A percentile compares a stretch with the other conserved stretches of the same genome.
These are phyloP conservation scores for Pestalotiopsis sp. DNA, from an alignment of 2,329 filamentous ascomycete species.

Conservation along the genomic window DNA sequence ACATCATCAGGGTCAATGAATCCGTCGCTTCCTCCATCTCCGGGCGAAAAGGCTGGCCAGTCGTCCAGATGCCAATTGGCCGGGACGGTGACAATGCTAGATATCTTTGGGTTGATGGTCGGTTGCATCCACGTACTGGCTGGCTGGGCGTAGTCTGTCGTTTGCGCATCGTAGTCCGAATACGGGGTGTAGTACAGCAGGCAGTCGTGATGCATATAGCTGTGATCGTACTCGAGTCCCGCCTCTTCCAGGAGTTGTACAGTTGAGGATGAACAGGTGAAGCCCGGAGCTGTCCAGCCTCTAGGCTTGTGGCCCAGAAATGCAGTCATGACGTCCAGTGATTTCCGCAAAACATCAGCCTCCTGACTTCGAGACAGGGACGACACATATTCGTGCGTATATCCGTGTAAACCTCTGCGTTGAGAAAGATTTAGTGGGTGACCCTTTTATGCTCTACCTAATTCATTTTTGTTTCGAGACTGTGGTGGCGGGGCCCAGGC, in stretches of 20 bases:
- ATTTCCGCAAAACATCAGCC: constrained; percentile 21
- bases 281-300: constrained; percentile 46
- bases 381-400: constrained; percentile 22
- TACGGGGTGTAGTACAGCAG: constrained; percentile 36
- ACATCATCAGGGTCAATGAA: constrained; percentile 43
- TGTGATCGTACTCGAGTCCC: constrained; percentile 48
- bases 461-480: neutral
- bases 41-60: constrained; percentile 32
- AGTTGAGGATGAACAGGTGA: constrained; percentile 38
- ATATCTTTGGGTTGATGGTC: constrained; percentile 20
- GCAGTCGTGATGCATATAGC: constrained; percentile 50
- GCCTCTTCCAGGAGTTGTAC: constrained; percentile 41
- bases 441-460: neutral
- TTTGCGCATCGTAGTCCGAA: neutral
- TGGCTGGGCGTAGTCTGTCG: constrained; percentile 21
- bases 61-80: constrained; percentile 50
- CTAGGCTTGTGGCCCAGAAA: constrained; percentile 41
- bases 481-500: no score
- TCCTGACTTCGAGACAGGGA: constrained; percentile 20
- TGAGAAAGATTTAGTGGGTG: neutral
- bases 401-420: constrained; percentile 20
- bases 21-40: constrained; percentile 30
- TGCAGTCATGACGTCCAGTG: constrained; percentile 17
- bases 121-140: constrained; percentile 22
- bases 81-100: constrained; percentile 44